Evolutionary conservation across 1,284 basidiomycete species (phyloP).

Genomic region (Acaromyces ingoldii): DNA sequence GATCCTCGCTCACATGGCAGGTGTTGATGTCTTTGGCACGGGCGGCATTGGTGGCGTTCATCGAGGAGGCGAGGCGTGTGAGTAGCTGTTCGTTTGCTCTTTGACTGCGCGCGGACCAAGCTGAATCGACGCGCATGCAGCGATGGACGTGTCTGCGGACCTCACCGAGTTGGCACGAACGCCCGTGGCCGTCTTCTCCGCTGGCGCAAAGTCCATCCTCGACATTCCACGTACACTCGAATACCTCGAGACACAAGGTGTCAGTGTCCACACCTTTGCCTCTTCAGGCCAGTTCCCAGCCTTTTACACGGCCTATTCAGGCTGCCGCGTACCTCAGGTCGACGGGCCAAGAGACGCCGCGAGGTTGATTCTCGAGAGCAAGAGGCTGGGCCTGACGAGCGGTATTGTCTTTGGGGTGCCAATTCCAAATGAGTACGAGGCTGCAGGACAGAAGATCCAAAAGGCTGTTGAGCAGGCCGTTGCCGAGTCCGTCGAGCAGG

Average conservation of each 20-base stretch:
- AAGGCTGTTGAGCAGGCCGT: slow-evolving; percentile 78
- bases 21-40: slow-evolving; percentile 50
- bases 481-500: slow-evolving; percentile 72
- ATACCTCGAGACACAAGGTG: slow-evolving; percentile 93
- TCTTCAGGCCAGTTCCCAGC: slow-evolving; percentile 75
- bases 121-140: no score
- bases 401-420: slow-evolving; percentile 73
- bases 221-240: slow-evolving; percentile 90
- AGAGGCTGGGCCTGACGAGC: slow-evolving; percentile 56
- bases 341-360: slow-evolving; percentile 21
- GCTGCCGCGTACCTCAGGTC: slow-evolving; percentile 63
- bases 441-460: slow-evolving; percentile 68
- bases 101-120: no score
- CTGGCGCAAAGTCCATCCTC: slow-evolving; percentile 89
- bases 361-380: slow-evolving; percentile 59
- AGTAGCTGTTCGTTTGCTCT: slow-evolving; percentile 36
- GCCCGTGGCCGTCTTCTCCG: slow-evolving; percentile 68
- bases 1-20: slow-evolving; percentile 44
- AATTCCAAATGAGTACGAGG: slow-evolving; percentile 73
- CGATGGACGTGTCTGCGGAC: slow-evolving; percentile 69
- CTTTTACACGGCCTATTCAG: slow-evolving; percentile 82
- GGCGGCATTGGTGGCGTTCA: slow-evolving; percentile 76
- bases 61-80: slow-evolving; percentile 79
- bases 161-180: slow-evolving; percentile 43
- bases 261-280: slow-evolving; percentile 79